A percentile compares a stretch with the other conserved stretches of the same genome.
Conservation (phyloP, 2,329 filamentous ascomycete genomes). For the Penicillium sp. region DNA sequence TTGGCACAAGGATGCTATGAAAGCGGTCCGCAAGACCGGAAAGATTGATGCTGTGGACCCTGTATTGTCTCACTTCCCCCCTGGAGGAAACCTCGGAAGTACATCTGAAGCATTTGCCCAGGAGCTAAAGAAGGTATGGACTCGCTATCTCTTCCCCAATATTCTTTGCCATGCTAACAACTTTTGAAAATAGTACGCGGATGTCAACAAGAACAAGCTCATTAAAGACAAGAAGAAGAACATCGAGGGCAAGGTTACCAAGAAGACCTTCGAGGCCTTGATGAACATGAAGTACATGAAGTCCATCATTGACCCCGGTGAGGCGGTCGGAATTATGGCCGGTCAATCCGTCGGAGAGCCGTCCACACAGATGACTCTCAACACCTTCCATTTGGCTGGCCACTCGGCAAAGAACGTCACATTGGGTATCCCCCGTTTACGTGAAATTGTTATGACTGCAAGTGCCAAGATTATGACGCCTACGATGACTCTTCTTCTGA, state of each 20-base stretch:
- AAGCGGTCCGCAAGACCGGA: slow-evolving; percentile 66
- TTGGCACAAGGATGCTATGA: slow-evolving; percentile 60
- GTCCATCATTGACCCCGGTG: slow-evolving; percentile 85
- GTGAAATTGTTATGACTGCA: slow-evolving; percentile 98
- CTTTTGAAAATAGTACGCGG: slow-evolving; percentile 54
- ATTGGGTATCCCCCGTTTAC: slow-evolving; percentile 87
- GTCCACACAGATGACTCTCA: slow-evolving; percentile 97
- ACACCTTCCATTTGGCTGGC: slow-evolving; percentile 98
- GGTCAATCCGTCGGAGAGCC: slow-evolving; percentile 95
- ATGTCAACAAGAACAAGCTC: slow-evolving; percentile 59
- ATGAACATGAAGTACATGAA: slow-evolving; percentile 88
- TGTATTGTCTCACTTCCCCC: slow-evolving; percentile 62
- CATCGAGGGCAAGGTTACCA: slow-evolving; percentile 39
- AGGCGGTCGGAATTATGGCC: slow-evolving; percentile 92
- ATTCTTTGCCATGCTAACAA: slow-evolving; percentile 13
- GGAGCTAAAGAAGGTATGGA: slow-evolving; percentile 52
- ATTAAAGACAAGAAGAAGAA: slow-evolving; percentile 53
- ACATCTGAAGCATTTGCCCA: slow-evolving; percentile 80
- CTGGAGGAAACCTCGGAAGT: slow-evolving; percentile 69
- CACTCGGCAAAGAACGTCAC: slow-evolving; percentile 98
- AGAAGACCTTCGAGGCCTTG: slow-evolving; percentile 71
- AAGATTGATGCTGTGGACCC: slow-evolving; percentile 64
- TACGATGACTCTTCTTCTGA: slow-evolving; percentile 61
- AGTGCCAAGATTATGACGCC: slow-evolving; percentile 82
- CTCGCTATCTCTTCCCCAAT: neutral